Conservation (phyloP, 805 yeast genomes). For the Yarrowia sp. region DNA sequence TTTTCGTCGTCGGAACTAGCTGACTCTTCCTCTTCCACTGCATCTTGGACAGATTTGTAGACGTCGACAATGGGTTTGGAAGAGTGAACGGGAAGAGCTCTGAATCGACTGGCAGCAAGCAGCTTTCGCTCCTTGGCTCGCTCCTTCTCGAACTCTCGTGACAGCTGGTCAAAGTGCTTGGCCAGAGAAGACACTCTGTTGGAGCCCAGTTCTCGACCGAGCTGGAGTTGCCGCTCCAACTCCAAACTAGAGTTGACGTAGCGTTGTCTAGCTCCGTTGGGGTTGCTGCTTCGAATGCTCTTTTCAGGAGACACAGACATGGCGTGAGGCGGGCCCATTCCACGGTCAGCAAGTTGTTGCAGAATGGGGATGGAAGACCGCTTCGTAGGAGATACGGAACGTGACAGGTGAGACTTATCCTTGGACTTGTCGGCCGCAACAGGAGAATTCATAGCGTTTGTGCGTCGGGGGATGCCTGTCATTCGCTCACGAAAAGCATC, state of each 20-base stretch:
- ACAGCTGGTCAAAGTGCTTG: conserved; percentile 73
- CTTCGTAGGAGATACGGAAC: conserved; percentile 9
- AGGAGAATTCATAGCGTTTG: not conserved
- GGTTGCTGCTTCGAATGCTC: not conserved
- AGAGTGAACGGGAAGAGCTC: conserved; percentile 66
- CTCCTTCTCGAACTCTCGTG: conserved; percentile 82
- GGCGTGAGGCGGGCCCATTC: conserved; percentile 13
- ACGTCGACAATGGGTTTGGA: conserved; percentile 89
- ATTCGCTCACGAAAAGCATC: conserved; percentile 18
- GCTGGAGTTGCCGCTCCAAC: conserved; percentile 31
- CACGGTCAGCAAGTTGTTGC: conserved; percentile 15
- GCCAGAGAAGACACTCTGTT: conserved; percentile 40
- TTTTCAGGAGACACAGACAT: conserved; percentile 15
- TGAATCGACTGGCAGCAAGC: conserved; percentile 54
- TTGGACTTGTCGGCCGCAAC: not conserved
- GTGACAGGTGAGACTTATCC: conserved; percentile 3
- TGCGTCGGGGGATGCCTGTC: conserved; percentile 17
- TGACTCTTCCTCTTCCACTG: conserved; percentile 55
- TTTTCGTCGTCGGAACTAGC: not conserved
- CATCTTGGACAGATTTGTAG: conserved; percentile 83
- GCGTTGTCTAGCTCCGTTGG: conserved; percentile 1
- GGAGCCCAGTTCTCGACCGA: conserved; percentile 14
- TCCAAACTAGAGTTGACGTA: conserved; percentile 28
- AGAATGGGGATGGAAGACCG: conserved; percentile 10
- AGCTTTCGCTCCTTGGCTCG: conserved; percentile 74